A percentile compares a stretch with the other conserved stretches of the same genome.
Conservation (phyloP, 2,329 filamentous ascomycete species). For the Helotiales sp. region DNA sequence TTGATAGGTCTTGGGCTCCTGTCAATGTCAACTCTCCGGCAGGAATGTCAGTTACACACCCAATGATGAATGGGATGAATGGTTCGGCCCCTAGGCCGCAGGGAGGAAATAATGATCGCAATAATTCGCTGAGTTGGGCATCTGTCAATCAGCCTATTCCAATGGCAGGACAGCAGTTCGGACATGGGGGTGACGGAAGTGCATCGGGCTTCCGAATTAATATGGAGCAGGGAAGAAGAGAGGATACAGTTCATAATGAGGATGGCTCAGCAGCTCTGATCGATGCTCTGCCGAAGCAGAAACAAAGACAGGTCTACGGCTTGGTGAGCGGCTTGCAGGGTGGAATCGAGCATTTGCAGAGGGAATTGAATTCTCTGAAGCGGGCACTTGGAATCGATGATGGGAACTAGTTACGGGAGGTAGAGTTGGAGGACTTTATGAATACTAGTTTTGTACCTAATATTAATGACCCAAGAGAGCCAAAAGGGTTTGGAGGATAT, state of each 20-base stretch:
- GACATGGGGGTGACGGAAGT: conserved; percentile 46
- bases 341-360: conserved; percentile 42
- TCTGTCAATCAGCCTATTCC: conserved; percentile 32
- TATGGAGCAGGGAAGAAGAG: conserved; percentile 32
- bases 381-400: conserved; percentile 42
- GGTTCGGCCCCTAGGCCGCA: conserved; percentile 11
- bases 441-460: too few relatives aligned
- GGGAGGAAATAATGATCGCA: conserved; percentile 14
- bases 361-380: conserved; percentile 40
- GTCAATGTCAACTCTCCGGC: conserved; percentile 38
- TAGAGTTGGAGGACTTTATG: too few relatives aligned
- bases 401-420: conserved; percentile 26
- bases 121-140: conserved; percentile 35
- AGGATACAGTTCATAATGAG: conserved; percentile 33
- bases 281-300: conserved; percentile 40
- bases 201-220: conserved; percentile 42
- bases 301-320: conserved; percentile 42
- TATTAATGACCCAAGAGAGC: not conserved
- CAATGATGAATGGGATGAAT: conserved; percentile 27
- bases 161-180: conserved; percentile 31
- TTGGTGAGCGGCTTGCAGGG: conserved; percentile 41
- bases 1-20: conserved; percentile 36
- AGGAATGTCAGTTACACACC: conserved; percentile 12
- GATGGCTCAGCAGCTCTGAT: conserved; percentile 37
- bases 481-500: not conserved